A percentile compares a stretch with the other conserved stretches of the same genome.
These are phyloP conservation scores for Brassica carinata DNA, from an alignment of 345 rosid species.

Conservation along the genomic window DNA sequence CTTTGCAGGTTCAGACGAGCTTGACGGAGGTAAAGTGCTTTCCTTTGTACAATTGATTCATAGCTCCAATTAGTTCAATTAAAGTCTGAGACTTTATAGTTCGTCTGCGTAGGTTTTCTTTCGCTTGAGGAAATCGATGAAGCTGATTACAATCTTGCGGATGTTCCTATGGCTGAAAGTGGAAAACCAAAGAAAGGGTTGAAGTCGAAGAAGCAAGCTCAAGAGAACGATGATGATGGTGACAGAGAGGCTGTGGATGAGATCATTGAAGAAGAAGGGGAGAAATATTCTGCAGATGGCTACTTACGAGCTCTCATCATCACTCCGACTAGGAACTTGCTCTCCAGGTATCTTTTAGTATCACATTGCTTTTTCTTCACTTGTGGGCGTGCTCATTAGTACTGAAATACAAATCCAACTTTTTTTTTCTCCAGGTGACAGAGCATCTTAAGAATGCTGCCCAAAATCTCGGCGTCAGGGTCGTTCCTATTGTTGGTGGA, in stretches of 20 bases:
- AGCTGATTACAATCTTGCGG: constrained; percentile 56
- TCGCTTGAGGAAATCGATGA: constrained; percentile 93
- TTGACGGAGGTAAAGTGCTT: constrained; percentile 62
- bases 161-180: constrained; percentile 43
- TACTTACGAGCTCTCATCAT: constrained; percentile 84
- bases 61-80: constrained; percentile 6
- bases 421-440: constrained; percentile 58
- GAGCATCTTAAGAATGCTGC: constrained; percentile 82
- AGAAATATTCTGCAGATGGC: constrained; percentile 65
- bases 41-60: neutral
- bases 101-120: constrained; percentile 62
- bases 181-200: constrained; percentile 33
- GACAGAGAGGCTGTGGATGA: constrained; percentile 36
- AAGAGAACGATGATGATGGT: no score
- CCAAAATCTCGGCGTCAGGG: constrained; percentile 58
- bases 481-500: constrained; percentile 94
- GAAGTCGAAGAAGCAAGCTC: constrained; percentile 43
- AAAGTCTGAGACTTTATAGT: constrained; percentile 17
- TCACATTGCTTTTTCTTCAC: constrained; percentile 7
- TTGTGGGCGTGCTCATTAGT: neutral
- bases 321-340: constrained; percentile 98
- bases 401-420: constrained; percentile 8
- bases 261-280: constrained; percentile 9
- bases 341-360: constrained; percentile 61
- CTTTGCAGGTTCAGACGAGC: constrained; percentile 61